A percentile compares a stretch with the other conserved stretches of the same genome.
These are phyloP conservation scores for Venustampulla echinocandica DNA, from an alignment of 495 filamentous ascomycete genomes.

Conservation along the genomic window DNA sequence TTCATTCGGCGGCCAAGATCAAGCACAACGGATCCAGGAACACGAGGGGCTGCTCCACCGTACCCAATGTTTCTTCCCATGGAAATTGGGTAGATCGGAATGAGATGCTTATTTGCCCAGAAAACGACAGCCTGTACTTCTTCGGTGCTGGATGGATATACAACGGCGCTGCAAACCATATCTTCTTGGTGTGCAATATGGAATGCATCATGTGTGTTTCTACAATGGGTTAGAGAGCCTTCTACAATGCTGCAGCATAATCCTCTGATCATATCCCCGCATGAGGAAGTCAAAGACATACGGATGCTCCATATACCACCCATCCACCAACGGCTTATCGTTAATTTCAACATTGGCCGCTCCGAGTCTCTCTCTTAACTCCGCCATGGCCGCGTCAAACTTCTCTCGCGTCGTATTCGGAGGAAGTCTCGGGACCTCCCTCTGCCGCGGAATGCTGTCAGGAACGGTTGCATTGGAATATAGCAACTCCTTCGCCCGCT, in stretches of 20 bases:
- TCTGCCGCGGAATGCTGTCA: too few relatives aligned
- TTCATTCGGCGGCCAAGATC: conserved; percentile 50
- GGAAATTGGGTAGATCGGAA: conserved; percentile 46
- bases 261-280: too few relatives aligned
- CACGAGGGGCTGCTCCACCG: conserved; percentile 45
- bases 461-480: too few relatives aligned
- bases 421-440: too few relatives aligned
- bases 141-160: conserved; percentile 3
- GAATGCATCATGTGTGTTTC: conserved; percentile 20
- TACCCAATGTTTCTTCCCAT: conserved; percentile 48
- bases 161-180: conserved; percentile 8
- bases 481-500: too few relatives aligned
- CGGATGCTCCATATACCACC: conserved; percentile 45
- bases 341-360: conserved; percentile 35
- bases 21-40: conserved; percentile 45
- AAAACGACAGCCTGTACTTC: conserved; percentile 40
- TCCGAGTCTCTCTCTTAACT: conserved; percentile 31
- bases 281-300: background rate
- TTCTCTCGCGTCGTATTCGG: too few relatives aligned
- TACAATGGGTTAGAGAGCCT: background rate
- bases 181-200: conserved; percentile 25
- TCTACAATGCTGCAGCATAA: too few relatives aligned
- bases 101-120: conserved; percentile 36
- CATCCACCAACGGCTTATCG: conserved; percentile 37
- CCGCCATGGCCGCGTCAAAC: conserved; percentile 30